Evolutionary conservation across 140 eudicot genomes (phyloP), one percentile per base, ranked within the genome.

Genomic region (Oenanthe javanica): DNA sequence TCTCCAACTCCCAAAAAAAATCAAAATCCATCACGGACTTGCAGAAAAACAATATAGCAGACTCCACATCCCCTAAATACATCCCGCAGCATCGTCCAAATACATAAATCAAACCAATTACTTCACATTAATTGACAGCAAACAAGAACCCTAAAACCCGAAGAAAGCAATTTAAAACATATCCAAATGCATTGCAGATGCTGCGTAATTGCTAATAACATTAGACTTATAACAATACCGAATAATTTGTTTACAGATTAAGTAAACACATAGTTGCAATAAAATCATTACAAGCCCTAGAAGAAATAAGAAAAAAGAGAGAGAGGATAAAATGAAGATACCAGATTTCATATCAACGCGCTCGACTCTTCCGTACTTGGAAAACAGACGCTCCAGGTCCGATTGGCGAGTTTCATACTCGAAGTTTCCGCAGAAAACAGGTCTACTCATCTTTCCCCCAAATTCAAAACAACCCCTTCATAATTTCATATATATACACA

Each of bases 341-440:
- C 98, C 98, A 84, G 96, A 89, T 92, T 94, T 94, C 90, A 94
- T 89, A 83, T 94, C 98, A 78, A 94, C 92, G 6, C 97, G 97
- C 21, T 94, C 97, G 69, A 94, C 92, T 23, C 90, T 84, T 64
- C 98, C 98, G 75, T 92, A 94, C 82, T 90, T 92, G 54, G 96
- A 92, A 81, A 94, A 94, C 80, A 92, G 50, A 6, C 90, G 86
- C 86, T 94, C 97, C 85, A 94, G 78, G 51, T 94, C 98, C 42
- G 92, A 86, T 75, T 94, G 98, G 42, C 98, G 97, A 47, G 98
- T 89, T 42, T 94, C 96, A 82, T 87, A 94, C 85, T 87, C 98
- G 83, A 94, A 91, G 73, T 94, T 94, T 4, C 98, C 97, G 27
- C 86, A 84, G 92, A 94, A 94, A 71, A 94, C 77, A 64, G 98